Evolutionary conservation across 768 basidiomycete species (phyloP), one percentile per base, ranked within the genome.

Genomic region (Suillus subalutaceus): DNA sequence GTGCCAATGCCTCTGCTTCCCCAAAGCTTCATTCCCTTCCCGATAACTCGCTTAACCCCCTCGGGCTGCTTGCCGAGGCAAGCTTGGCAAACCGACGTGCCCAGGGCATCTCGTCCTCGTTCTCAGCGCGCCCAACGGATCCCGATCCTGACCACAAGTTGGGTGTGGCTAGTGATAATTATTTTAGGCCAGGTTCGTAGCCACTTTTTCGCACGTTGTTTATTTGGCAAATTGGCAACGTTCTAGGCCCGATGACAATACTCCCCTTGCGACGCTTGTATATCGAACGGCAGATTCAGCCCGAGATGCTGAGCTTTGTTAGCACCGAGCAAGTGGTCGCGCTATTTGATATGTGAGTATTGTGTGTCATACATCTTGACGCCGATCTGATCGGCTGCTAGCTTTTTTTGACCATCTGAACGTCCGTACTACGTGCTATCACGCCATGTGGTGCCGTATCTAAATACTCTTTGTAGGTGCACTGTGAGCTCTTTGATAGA

Each of bases 291-390:
- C 92, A 96, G 75, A 80, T 96, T 38, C 94, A 96, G 71, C 96
- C 96, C 0, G 96, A 97, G 72, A 96, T 97, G 88, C 82, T 98
- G 48, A 93, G 83, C 69, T 96, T 97, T 69, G 90, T 94, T 3
- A 82, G 83, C 64, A 92, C 91, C 0, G 93, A 97, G 32, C 94
- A 99, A 73, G 96, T 98, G 48, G 88, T 95, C 23, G 91, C 89
- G 5, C 80, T 99, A 64, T 99, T 99, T 79, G 85, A 92, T 74
- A 94, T 98, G 92, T 94, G 65, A 68, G 90, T 85, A 26, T 65
- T 66, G n/a, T 16, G 18, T 62, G 23, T 63, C 59, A 62, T 37
- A 4, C 53, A 8, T 55, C 55, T 59, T 62, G 61, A 43, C 30
- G 56, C 66, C 56, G n/a, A 50, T 30, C 43, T 62, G 55, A 56